A percentile compares a stretch with the other conserved stretches of the same genome.
Conservation (phyloP, 257 asterid species). For the Galeopsis tetrahit region DNA sequence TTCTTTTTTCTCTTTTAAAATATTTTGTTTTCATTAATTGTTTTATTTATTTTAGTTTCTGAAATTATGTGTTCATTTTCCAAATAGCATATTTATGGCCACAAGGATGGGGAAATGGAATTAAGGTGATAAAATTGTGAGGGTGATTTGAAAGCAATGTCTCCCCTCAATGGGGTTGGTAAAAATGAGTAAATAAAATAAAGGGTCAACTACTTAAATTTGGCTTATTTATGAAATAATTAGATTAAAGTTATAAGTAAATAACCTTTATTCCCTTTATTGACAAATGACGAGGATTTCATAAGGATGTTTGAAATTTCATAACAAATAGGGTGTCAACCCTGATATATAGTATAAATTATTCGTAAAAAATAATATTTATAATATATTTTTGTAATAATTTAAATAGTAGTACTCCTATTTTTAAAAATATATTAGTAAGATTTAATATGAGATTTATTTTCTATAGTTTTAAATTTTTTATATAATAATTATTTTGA, state of each 20-base stretch:
- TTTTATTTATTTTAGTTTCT: background rate
- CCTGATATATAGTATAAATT: no score
- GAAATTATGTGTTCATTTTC: background rate
- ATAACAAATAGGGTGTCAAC: no score
- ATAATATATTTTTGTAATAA: no score
- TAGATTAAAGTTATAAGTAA: background rate
- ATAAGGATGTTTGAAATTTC: background rate
- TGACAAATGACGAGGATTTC: background rate
- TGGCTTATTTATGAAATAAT: background rate
- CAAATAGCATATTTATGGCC: background rate
- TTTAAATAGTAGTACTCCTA: no score
- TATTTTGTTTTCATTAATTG: constrained; percentile 9
- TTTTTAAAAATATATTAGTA: no score
- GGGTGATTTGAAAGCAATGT: constrained; percentile 17
- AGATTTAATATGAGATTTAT: no score
- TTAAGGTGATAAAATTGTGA: background rate
- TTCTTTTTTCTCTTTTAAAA: background rate
- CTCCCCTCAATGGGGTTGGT: background rate
- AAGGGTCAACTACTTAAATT: constrained; percentile 2
- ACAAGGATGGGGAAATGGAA: constrained; percentile 4
- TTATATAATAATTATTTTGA: no score
- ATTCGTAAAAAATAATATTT: no score
- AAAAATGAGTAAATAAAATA: background rate
- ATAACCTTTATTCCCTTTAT: no score
- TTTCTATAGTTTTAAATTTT: no score